Evolutionary conservation across 2,329 filamentous ascomycete species (phyloP), one percentile per base, ranked within the genome.

Genomic region (Cadophora gregata): DNA sequence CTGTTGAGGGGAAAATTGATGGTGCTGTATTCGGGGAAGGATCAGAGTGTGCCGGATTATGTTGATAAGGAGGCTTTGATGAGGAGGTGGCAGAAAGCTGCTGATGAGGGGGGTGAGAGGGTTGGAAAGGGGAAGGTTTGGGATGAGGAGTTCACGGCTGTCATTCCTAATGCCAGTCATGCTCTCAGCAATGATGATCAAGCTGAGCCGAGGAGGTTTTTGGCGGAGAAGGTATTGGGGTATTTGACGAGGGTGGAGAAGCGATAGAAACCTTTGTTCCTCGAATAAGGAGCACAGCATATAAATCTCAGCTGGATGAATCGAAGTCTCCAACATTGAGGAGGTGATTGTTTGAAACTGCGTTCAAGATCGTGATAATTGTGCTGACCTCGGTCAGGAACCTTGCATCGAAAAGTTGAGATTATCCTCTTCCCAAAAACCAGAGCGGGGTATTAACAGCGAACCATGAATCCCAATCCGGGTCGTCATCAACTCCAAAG

Each of bases 121-220:
- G 27, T 31, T 4, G 58, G 58, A 14, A 72, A 73, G 12, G 68
- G 56, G 1, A 48, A 75, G 47, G 76, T 81, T 29, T 86, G 83
- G 83, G 80, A 84, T 75, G 69, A 76, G 4, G 78, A 80, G 64
- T 76, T 79, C n/a, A 84, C 83, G 67, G 83, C 80, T 10, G 72
- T 84, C 33, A 79, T 86, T 64, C 77, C 80, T 0, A 79, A 78
- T 38, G 84, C 83, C 7, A 81, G 78, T 14, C 84, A 86, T 72
- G 83, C 82, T 64, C 74, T 84, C 63, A 80, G 78, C 58, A 82
- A 80, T 65, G 79, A 82, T 65, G 82, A 81, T 59, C 82, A 85
- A 75, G 78, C 75, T 1, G 77, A 79, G 56, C 78, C 80, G 0
- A 67, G 79, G 59, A 72, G 69, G 63, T 42, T 62, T 63, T 47